A percentile compares a stretch with the other conserved stretches of the same genome.
Evolutionary conservation across 192 early-diverging fungal species (phyloP).

Genomic region (Kappamyces sp.): DNA sequence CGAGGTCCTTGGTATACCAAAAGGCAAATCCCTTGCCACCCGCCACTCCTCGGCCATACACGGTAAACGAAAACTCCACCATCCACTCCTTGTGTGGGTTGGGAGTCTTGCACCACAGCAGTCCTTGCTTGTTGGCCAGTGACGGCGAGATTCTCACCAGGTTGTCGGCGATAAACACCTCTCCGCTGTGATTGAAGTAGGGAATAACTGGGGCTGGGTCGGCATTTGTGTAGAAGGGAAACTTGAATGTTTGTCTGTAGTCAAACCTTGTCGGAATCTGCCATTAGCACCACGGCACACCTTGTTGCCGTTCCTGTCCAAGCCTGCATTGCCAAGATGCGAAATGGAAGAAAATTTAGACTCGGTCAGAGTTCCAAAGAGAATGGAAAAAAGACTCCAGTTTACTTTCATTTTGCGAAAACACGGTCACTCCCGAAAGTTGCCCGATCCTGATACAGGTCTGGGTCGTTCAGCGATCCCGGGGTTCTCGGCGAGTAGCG

Average conservation of each 20-base stretch:
- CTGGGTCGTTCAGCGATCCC: no score
- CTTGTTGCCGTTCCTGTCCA: no score
- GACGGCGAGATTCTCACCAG: conserved; percentile 57
- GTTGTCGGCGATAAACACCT: conserved; percentile 35
- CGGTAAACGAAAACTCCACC: conserved; percentile 55
- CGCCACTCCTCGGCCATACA: conserved; percentile 47
- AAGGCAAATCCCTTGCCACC: conserved; percentile 75
- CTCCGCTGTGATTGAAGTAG: conserved; percentile 43
- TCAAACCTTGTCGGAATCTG: conserved; percentile 31
- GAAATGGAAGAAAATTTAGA: no score
- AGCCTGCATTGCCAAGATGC: no score
- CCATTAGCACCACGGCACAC: no score
- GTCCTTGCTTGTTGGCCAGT: conserved; percentile 46
- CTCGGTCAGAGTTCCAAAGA: no score
- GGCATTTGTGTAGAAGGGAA: conserved; percentile 43
- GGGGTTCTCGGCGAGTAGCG: no score
- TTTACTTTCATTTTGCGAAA: no score
- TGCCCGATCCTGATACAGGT: no score
- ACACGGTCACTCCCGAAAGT: no score
- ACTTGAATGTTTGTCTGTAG: conserved; percentile 59
- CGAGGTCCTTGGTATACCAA: conserved; percentile 65
- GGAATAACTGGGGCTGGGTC: conserved; percentile 30
- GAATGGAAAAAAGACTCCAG: no score
- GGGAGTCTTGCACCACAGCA: conserved; percentile 52
- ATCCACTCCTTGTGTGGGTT: conserved; percentile 70